These are phyloP conservation scores for Cyberlindnera sargentensis DNA, from an alignment of 805 yeast species.

Conservation along the genomic window DNA sequence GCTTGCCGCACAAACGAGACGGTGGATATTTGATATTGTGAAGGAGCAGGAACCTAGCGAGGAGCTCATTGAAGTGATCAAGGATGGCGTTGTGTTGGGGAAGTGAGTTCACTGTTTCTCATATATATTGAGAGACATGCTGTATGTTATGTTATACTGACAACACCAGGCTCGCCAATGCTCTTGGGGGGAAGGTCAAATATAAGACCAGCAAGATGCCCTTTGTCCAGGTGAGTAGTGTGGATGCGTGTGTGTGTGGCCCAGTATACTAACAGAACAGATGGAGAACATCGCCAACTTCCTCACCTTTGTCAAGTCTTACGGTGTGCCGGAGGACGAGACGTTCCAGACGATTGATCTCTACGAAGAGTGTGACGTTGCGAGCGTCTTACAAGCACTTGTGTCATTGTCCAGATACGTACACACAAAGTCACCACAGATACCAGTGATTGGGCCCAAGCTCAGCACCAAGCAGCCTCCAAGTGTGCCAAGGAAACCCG, in stretches of 20 bases:
- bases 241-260: background rate
- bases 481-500: slow-evolving; percentile 49
- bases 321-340: slow-evolving; percentile 78
- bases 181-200: slow-evolving; percentile 33
- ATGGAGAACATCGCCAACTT: slow-evolving; percentile 84
- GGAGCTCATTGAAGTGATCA: slow-evolving; percentile 49
- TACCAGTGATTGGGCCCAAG: slow-evolving; percentile 54
- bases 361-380: slow-evolving; percentile 68
- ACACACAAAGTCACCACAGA: slow-evolving; percentile 42
- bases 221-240: slow-evolving; percentile 38
- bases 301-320: slow-evolving; percentile 47
- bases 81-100: slow-evolving; percentile 56
- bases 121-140: no score
- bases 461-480: slow-evolving; percentile 42
- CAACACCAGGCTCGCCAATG: slow-evolving; percentile 27
- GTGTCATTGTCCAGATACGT: slow-evolving; percentile 69
- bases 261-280: slow-evolving; percentile 23
- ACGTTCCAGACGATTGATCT: slow-evolving; percentile 73
- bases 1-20: slow-evolving; percentile 34
- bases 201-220: slow-evolving; percentile 66
- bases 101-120: slow-evolving; percentile 12
- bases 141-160: no score
- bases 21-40: slow-evolving; percentile 46
- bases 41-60: slow-evolving; percentile 26
- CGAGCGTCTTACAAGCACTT: slow-evolving; percentile 67